phyloP scores from a whole-genome alignment of 2,329 filamentous ascomycete genomes.

The Arthrobotrys sphaeroides region DNA sequence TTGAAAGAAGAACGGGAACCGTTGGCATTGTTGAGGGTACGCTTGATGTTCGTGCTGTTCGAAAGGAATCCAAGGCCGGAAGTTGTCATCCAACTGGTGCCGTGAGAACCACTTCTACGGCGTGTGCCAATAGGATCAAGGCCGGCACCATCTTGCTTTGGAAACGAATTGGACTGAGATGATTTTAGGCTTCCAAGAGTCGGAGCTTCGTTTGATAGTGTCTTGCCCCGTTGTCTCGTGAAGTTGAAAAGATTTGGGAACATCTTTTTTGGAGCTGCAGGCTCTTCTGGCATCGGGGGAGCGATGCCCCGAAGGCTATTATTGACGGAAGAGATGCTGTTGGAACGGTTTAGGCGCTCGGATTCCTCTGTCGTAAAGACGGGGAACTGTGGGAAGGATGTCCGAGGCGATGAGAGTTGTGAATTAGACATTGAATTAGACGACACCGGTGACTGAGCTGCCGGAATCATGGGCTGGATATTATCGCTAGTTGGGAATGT shows the following conservation, averaged over 20 bases:
- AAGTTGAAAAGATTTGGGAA: conserved; percentile 57
- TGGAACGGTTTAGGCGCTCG: conserved; percentile 30
- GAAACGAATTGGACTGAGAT: conserved; percentile 80
- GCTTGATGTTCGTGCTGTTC: conserved; percentile 57
- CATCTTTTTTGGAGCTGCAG: conserved; percentile 37
- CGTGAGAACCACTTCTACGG: conserved; percentile 60
- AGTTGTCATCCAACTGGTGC: conserved; percentile 64
- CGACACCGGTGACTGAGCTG: conserved; percentile 70
- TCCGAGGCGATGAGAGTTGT: conserved; percentile 56
- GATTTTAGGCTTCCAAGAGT: conserved; percentile 74
- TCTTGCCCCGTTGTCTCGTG: conserved; percentile 70
- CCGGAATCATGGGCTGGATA: conserved; percentile 57
- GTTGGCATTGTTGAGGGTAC: conserved; percentile 53
- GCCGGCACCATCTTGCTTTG: conserved; percentile 62
- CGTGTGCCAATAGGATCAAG: conserved; percentile 61
- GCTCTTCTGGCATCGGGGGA: conserved; percentile 43
- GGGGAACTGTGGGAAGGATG: conserved; percentile 58
- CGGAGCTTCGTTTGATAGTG: conserved; percentile 70
- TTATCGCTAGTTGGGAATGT: conserved; percentile 52
- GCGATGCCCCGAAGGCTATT: conserved; percentile 50
- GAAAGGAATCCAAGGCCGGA: conserved; percentile 61
- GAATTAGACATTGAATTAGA: conserved; percentile 61
- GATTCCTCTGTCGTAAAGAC: conserved; percentile 54
- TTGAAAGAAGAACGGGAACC: conserved; percentile 61
- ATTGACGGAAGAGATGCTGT: conserved; percentile 54